Conservation (phyloP, 2,329 filamentous ascomycete species). For the Colletotrichum musicola region DNA sequence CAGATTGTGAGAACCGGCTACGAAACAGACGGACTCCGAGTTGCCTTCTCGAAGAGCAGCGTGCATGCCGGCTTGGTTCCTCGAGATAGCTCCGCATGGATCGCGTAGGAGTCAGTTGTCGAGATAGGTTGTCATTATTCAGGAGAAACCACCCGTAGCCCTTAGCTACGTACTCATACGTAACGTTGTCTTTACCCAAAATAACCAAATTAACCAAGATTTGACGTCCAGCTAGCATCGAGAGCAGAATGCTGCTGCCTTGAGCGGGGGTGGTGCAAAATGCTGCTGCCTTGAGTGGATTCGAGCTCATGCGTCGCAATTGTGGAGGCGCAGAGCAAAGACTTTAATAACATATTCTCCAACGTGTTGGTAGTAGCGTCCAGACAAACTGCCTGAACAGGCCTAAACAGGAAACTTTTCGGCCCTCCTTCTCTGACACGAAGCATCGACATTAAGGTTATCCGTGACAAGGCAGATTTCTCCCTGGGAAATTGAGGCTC, state of each 20-base stretch:
- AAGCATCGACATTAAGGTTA: background rate
- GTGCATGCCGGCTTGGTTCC: background rate
- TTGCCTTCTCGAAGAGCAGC: background rate
- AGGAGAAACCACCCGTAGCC: background rate
- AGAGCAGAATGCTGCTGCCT: slow-evolving; percentile 28
- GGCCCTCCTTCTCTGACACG: background rate
- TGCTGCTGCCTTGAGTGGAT: slow-evolving; percentile 31
- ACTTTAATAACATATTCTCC: slow-evolving; percentile 3
- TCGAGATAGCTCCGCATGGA: background rate
- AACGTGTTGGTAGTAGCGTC: background rate
- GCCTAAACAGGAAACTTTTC: background rate
- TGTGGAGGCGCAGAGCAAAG: background rate
- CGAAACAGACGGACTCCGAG: too few relatives aligned
- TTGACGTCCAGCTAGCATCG: background rate
- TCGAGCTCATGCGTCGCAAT: slow-evolving; percentile 10
- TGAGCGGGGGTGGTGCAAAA: slow-evolving; percentile 23
- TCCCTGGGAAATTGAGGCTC: background rate
- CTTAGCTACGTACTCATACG: too few relatives aligned
- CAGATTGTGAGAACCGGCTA: too few relatives aligned
- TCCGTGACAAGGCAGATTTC: too few relatives aligned
- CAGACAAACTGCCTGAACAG: background rate
- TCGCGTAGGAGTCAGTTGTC: background rate
- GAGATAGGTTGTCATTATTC: background rate
- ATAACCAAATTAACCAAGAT: background rate
- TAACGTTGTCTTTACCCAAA: background rate